Evolutionary conservation across 148 eudicot species (phyloP), one percentile per base, ranked within the genome.

Genomic region (Rhododendron griersonianum): DNA sequence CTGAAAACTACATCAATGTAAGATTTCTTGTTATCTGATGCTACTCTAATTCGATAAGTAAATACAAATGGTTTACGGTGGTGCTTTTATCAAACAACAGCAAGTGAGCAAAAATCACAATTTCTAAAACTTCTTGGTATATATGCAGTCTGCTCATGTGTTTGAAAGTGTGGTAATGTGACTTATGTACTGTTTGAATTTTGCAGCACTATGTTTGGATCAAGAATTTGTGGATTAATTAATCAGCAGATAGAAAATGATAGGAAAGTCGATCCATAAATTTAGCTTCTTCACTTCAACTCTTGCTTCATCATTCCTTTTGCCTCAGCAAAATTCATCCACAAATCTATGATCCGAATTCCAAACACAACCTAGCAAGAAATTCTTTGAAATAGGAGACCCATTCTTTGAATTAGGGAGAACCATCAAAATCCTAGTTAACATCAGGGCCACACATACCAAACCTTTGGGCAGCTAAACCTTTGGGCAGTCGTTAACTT

Each of bases 1-100:
- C 95, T 93, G 94, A 45, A 92, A 91, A 86, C 89, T 87, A 86
- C 76, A 86, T 73, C 82, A 86, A 45, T 86, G 86, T 87, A 82
- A 87, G 90, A 37, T 7, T 41, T 30, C 4, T 67, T 37, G 48
- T 13, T 82, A 63, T 15, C 19, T 30, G 18, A 28, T 69, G 37
- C 39, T 69, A 65, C 75, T 13, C 14, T 28, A 18, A 11, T 30
- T 0, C 4, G 37, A 69, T 69, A 11, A 69, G 37, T 5, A 13
- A 30, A 28, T 25, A 30, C 75, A 69, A 28, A 69, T 28, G 35
- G 74, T 67, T 67, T 25, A 69, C 0, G 35, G 37, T 69, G 39
- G 75, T 69, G 37, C 75, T 69, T 69, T 13, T 69, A 30, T 69
- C 75, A 69, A 28, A 69, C 18, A 25, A 67, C 33, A 25, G 30